Evolutionary conservation across 768 basidiomycete species (phyloP).

Genomic region (Tulasnella sp.): DNA sequence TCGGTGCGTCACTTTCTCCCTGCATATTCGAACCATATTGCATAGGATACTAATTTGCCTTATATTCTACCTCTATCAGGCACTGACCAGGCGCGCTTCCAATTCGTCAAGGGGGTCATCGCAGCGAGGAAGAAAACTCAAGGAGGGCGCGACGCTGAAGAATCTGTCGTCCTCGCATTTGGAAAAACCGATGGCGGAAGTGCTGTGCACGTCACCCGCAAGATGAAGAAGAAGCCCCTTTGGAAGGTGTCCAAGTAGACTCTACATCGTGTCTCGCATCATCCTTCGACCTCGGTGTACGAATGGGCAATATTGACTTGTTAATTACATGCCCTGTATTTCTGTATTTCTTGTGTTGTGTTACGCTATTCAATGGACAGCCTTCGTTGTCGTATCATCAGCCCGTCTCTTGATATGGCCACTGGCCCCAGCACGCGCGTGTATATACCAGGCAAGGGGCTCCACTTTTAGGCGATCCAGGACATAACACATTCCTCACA

Average conservation of each 20-base stretch:
- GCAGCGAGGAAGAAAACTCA: constrained; percentile 71
- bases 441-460: too few species aligned
- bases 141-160: constrained; percentile 57
- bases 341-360: constrained; percentile 28
- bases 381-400: too few species aligned
- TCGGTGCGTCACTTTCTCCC: constrained; percentile 25
- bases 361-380: too few species aligned
- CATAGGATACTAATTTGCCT: neutral
- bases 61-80: constrained; percentile 33
- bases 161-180: constrained; percentile 88
- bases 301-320: too few species aligned
- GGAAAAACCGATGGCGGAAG: constrained; percentile 55
- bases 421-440: too few species aligned
- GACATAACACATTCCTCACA: too few species aligned
- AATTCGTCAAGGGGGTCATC: constrained; percentile 85
- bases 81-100: constrained; percentile 78
- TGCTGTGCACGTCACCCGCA: constrained; percentile 79
- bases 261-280: neutral
- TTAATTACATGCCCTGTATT: constrained; percentile 9
- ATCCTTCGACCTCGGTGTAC: too few species aligned
- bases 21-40: neutral
- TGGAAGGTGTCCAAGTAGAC: constrained; percentile 33
- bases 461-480: too few species aligned
- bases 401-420: too few species aligned
- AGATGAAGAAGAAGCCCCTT: constrained; percentile 53